Evolutionary conservation across 1,284 basidiomycete species (phyloP), one percentile per base, ranked within the genome.

Genomic region (Sporisorium reilianum): DNA sequence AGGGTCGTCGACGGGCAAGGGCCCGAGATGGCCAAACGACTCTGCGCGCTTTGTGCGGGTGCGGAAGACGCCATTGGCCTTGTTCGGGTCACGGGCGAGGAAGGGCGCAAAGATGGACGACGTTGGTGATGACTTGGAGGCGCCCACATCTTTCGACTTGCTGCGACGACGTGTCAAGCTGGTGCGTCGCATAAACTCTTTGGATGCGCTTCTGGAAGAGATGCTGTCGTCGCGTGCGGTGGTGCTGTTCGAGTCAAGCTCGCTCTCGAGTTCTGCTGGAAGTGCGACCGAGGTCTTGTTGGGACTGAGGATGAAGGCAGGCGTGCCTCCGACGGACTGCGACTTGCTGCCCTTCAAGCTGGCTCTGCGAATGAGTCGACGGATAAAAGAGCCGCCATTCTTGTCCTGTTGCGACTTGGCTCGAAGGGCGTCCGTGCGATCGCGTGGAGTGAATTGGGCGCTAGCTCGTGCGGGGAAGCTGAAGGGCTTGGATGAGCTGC

Each of bases 101-200:
- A 75, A 75, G 14, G 73, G 68, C 11, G 73, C 58, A 52, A 75
- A 75, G 55, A 71, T 56, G 25, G 67, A 75, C 14, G 67, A 56
- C 0, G 59, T 48, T 38, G 48, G 64, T 1, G 59, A 51, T 0
- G 42, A 12, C 44, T 63, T 65, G 32, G 55, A 52, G 9, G 49
- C 36, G 45, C 46, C 41, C 1, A 44, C 41, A 11, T 75, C 68
- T 45, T 56, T 67, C 7, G 67, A 67, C 42, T 66, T 67, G 56
- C 57, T 62, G 20, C 67, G 67, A 36, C 60, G 66, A 16, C 56
- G 64, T 22, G 50, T 61, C 41, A 61, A 48, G 46, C 46, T 48
- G 23, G 12, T 42, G 25, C 49, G 49, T 10, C 49, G 48, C 22
- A 48, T 50, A 23, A 55, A 25, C 22, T 65, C 58, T 25, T 53